These are phyloP conservation scores for Tilletia setariae DNA, from an alignment of 1,284 basidiomycete genomes.

Conservation along the genomic window DNA sequence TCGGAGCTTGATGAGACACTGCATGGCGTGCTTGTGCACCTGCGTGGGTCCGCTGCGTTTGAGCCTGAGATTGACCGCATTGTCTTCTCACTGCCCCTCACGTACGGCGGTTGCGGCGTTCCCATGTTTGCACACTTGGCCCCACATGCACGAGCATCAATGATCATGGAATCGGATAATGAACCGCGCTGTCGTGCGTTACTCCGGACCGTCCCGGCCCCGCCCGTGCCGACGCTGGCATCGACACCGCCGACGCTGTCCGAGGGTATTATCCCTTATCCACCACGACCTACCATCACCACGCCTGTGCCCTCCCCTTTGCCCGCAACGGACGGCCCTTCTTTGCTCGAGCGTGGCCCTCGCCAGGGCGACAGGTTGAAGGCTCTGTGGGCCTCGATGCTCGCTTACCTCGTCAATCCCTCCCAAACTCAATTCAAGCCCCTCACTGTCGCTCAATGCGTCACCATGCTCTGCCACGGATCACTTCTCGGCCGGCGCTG, in stretches of 20 bases:
- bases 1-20: not conserved
- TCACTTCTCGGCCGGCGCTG: slow-evolving; percentile 9
- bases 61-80: not conserved
- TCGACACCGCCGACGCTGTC: too few species aligned
- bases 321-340: not conserved
- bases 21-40: not conserved
- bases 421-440: not conserved
- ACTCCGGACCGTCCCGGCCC: too few species aligned
- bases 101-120: not conserved
- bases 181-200: not conserved
- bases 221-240: too few species aligned
- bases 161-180: not conserved
- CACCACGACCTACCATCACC: not conserved
- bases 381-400: not conserved
- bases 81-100: not conserved
- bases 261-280: not conserved
- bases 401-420: not conserved
- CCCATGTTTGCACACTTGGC: not conserved
- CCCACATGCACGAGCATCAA: not conserved
- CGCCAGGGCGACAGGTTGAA: not conserved
- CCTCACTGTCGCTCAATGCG: not conserved
- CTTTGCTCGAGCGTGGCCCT: not conserved
- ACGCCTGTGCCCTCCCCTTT: not conserved
- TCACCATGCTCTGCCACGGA: not conserved
- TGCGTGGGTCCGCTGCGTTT: not conserved